These are phyloP conservation scores for Debaryomycetaceae sp. DNA, from an alignment of 1,139 yeast genomes.

Conservation along the genomic window DNA sequence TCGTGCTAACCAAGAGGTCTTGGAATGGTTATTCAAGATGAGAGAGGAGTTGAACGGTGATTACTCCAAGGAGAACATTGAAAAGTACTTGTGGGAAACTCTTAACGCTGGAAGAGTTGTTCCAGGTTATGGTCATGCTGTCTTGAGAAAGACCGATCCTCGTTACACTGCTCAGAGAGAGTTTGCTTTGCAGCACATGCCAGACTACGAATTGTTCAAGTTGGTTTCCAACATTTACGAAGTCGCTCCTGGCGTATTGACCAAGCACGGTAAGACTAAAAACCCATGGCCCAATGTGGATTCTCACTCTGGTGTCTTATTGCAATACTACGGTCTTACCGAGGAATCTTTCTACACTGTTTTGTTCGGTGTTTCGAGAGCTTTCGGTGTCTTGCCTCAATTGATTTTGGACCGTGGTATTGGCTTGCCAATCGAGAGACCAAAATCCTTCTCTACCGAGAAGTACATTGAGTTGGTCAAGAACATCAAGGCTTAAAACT, in stretches of 20 bases:
- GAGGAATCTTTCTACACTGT: conserved; percentile 97
- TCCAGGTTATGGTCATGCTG: conserved; percentile 98
- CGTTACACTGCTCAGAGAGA: conserved; percentile 97
- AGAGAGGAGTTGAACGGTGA: conserved; percentile 71
- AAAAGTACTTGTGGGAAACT: conserved; percentile 87
- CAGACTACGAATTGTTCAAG: conserved; percentile 89
- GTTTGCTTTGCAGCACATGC: conserved; percentile 95
- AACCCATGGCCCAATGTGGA: conserved; percentile 99
- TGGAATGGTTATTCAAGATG: conserved; percentile 87
- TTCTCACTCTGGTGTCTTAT: conserved; percentile 94
- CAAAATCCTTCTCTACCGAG: conserved; percentile 87
- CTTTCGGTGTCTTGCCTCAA: conserved; percentile 96
- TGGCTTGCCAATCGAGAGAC: conserved; percentile 96
- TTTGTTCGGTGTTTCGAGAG: conserved; percentile 96
- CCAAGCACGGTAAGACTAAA: conserved; percentile 97
- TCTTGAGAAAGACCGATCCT: conserved; percentile 94
- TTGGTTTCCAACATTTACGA: conserved; percentile 87
- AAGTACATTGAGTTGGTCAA: conserved; percentile 62
- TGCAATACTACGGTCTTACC: conserved; percentile 95
- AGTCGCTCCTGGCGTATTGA: conserved; percentile 92
- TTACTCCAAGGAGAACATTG: conserved; percentile 71
- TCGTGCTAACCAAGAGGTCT: conserved; percentile 96
- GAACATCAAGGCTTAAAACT: conserved; percentile 32
- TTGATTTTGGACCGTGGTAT: conserved; percentile 93
- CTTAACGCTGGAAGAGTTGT: conserved; percentile 91